phyloP scores from a whole-genome alignment of 2,329 filamentous ascomycete species.

The Claviceps africana region DNA sequence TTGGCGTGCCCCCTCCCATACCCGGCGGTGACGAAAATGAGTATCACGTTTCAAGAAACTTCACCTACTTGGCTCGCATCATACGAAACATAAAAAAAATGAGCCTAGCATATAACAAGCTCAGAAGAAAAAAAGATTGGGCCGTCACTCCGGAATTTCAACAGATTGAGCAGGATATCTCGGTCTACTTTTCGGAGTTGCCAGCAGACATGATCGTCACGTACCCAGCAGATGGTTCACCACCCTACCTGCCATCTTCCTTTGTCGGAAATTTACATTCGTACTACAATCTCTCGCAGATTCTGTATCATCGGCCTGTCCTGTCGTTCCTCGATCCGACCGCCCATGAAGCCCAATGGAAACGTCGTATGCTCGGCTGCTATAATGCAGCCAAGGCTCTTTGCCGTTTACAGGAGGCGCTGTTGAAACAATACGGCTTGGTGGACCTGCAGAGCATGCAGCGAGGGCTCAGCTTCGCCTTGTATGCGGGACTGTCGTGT shows the following conservation, averaged over 20 bases:
- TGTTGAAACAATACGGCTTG: constrained; percentile 63
- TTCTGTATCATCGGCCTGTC: constrained; percentile 80
- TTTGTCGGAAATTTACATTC: constrained; percentile 82
- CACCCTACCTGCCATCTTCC: constrained; percentile 74
- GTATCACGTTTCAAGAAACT: constrained; percentile 67
- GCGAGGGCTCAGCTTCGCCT: constrained; percentile 83
- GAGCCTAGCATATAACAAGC: constrained; percentile 57
- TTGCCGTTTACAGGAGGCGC: constrained; percentile 74
- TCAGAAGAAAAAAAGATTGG: constrained; percentile 74
- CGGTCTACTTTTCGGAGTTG: constrained; percentile 61
- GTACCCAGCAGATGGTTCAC: constrained; percentile 63
- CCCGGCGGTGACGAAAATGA: constrained; percentile 61
- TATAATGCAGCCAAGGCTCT: constrained; percentile 74
- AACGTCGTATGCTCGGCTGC: constrained; percentile 73
- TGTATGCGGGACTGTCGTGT: constrained; percentile 84
- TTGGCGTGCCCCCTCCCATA: constrained; percentile 48
- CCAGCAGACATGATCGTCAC: constrained; percentile 65
- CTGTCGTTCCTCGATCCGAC: constrained; percentile 65
- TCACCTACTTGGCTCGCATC: constrained; percentile 64
- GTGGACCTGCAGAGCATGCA: constrained; percentile 82
- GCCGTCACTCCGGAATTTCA: constrained; percentile 72
- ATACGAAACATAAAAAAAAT: constrained; percentile 67
- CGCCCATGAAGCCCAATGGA: constrained; percentile 61
- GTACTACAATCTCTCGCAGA: constrained; percentile 74
- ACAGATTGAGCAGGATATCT: constrained; percentile 63